Base-by-base conservation (phyloP, 148 eudicot genomes). In the Rhododendron ovatum region DNA sequence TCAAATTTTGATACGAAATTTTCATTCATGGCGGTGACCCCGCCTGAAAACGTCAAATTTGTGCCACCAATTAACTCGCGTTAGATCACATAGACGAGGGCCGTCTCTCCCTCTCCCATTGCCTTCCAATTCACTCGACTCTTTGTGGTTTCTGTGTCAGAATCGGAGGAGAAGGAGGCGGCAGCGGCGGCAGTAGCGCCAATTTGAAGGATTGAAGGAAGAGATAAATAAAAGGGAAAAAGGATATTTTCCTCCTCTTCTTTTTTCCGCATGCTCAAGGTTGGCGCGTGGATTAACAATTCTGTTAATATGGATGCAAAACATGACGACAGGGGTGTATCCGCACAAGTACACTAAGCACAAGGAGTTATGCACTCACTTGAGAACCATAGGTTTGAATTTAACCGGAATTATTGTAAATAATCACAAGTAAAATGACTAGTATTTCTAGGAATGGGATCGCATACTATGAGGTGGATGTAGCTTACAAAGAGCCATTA, bases 61-160 rank as follows among this genome's bases (percentile, higher is more conserved):
- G 28, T 90, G 83, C 50, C 91, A 86, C 77, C 92, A 83, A 84
- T 78, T 90, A 53, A 85, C 86, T 4, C 89, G 93, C 17, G 85
- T 90, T 63, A 84, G 90, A 84, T 91, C 91, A 88, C 91, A 94
- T 26, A 89, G 91, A 35, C 93, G 92, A 73, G 90, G 91, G 69
- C 86, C 7, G 0, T 91, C 88, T 79, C 92, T 96, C 85, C 98
- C 98, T 85, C 96, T 96, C 30, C 98, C 98, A 1, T 83, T 95
- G 86, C 96, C 97, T 26, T 89, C 92, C 61, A 87, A 87, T 83
- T 90, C 94, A 13, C 78, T 87, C 7, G 93, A 94, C 5, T 87
- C 93, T 85, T 93, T 24, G 87, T 86, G 98, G 50, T 47, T 47
- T 47, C 50, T 9, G 50, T 1, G 12, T 47, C 12, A 10, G 50